A percentile compares a stretch with the other conserved stretches of the same genome.
phyloP scores from a whole-genome alignment of 2,329 filamentous ascomycete genomes.

The Aspergillus ibericus region DNA sequence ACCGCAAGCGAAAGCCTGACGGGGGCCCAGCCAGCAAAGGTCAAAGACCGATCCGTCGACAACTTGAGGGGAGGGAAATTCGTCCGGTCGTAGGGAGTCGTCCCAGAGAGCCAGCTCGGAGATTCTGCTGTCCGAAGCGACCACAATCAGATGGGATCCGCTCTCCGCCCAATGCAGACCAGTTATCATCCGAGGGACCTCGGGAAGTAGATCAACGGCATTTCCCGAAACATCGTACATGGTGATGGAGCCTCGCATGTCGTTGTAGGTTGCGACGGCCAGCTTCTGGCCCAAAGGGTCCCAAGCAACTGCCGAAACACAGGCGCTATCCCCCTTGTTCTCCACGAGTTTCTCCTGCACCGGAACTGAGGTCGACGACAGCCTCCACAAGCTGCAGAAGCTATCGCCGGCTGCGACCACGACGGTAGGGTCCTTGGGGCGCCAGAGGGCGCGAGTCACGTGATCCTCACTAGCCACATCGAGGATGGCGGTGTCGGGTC shows the following conservation, averaged over 20 bases:
- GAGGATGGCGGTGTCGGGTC: constrained; percentile 45
- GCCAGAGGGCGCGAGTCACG: constrained; percentile 47
- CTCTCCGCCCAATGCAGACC: constrained; percentile 44
- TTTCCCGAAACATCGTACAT: constrained; percentile 47
- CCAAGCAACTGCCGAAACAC: constrained; percentile 49
- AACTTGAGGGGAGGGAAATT: constrained; percentile 36
- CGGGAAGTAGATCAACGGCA: constrained; percentile 46
- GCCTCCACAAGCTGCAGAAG: constrained; percentile 48
- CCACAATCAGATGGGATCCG: constrained; percentile 42
- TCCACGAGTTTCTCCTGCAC: constrained; percentile 40
- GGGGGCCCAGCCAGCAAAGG: constrained; percentile 42
- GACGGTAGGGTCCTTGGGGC: constrained; percentile 44
- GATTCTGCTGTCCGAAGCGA: constrained; percentile 43
- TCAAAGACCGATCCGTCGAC: constrained; percentile 45
- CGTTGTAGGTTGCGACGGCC: constrained; percentile 48
- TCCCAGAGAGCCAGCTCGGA: constrained; percentile 49
- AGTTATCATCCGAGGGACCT: constrained; percentile 46
- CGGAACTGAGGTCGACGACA: constrained; percentile 32
- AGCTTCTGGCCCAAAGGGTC: constrained; percentile 45
- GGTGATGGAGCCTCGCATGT: constrained; percentile 44
- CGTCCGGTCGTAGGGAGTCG: constrained; percentile 37
- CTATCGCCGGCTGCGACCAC: constrained; percentile 45
- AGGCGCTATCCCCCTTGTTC: constrained; percentile 31
- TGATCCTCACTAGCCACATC: constrained; percentile 38
- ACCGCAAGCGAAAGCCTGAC: constrained; percentile 42